phyloP scores from a whole-genome alignment of 1,284 basidiomycete species.

The Moesziomyces parantarcticus region DNA sequence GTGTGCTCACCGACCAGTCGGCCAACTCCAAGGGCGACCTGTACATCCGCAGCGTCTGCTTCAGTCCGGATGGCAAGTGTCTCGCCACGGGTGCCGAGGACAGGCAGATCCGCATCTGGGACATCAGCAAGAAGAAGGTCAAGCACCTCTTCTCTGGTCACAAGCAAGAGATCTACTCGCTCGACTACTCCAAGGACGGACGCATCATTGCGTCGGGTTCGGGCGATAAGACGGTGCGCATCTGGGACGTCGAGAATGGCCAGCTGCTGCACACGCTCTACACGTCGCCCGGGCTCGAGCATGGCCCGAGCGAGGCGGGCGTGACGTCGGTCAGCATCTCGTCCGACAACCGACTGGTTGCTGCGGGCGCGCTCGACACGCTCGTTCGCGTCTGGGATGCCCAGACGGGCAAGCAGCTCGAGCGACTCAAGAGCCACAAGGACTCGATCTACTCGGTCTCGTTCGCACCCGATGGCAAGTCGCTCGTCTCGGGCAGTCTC shows the following conservation, averaged over 20 bases:
- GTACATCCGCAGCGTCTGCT: constrained; percentile 67
- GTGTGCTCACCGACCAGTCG: constrained; percentile 73
- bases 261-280: constrained; percentile 64
- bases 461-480: constrained; percentile 85
- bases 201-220: constrained; percentile 86
- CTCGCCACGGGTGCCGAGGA: constrained; percentile 67
- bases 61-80: constrained; percentile 64
- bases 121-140: constrained; percentile 76
- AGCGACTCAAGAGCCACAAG: constrained; percentile 81
- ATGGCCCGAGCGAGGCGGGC: constrained; percentile 76
- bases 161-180: constrained; percentile 88
- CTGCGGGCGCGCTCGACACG: constrained; percentile 84
- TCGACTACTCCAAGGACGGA: constrained; percentile 83
- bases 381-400: constrained; percentile 89
- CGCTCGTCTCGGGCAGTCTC: constrained; percentile 81
- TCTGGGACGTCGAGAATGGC: constrained; percentile 83
- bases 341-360: constrained; percentile 81
- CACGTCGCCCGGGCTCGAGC: constrained; percentile 69
- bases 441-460: constrained; percentile 85
- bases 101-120: constrained; percentile 73
- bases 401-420: constrained; percentile 77
- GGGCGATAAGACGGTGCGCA: constrained; percentile 86
- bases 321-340: constrained; percentile 81
- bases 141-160: constrained; percentile 81
- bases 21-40: constrained; percentile 60